Percentiles rank a stretch among this genome's conserved stretches.
Evolutionary conservation across 2,329 filamentous ascomycete species (phyloP).

Genomic region (Trichoderma koningii): DNA sequence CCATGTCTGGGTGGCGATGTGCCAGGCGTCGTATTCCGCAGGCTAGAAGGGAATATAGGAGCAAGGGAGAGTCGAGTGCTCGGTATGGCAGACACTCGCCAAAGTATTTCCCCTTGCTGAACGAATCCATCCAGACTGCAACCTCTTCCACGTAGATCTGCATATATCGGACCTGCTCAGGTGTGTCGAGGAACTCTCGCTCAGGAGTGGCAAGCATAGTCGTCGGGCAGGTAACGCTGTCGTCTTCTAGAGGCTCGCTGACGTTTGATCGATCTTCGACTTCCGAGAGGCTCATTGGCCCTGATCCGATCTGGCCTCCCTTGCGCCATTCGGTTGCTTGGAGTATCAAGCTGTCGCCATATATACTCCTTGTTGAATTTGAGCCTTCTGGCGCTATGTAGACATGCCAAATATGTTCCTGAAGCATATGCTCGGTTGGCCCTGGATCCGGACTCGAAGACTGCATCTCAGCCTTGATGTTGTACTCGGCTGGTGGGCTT

Average conservation of each 20-base stretch:
- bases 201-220: conserved; percentile 28
- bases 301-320: neutral
- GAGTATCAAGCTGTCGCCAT: conserved; percentile 15
- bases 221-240: neutral
- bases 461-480: neutral
- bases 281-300: conserved; percentile 14
- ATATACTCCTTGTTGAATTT: conserved; percentile 13
- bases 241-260: conserved; percentile 10
- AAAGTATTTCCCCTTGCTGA: conserved; percentile 86
- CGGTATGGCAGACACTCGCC: conserved; percentile 81
- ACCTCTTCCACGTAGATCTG: conserved; percentile 91
- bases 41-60: conserved; percentile 84
- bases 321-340: conserved; percentile 23
- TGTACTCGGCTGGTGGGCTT: neutral
- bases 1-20: conserved; percentile 69
- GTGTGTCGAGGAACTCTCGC: conserved; percentile 67
- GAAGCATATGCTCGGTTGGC: conserved; percentile 3
- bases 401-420: conserved; percentile 13
- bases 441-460: neutral
- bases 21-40: conserved; percentile 84
- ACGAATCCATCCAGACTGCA: conserved; percentile 89
- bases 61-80: conserved; percentile 79
- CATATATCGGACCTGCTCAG: conserved; percentile 85
- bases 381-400: conserved; percentile 16
- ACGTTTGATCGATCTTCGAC: conserved; percentile 17